These are phyloP conservation scores for Bruguiera hainesii DNA, from an alignment of 441 rosid species.

Conservation along the genomic window DNA sequence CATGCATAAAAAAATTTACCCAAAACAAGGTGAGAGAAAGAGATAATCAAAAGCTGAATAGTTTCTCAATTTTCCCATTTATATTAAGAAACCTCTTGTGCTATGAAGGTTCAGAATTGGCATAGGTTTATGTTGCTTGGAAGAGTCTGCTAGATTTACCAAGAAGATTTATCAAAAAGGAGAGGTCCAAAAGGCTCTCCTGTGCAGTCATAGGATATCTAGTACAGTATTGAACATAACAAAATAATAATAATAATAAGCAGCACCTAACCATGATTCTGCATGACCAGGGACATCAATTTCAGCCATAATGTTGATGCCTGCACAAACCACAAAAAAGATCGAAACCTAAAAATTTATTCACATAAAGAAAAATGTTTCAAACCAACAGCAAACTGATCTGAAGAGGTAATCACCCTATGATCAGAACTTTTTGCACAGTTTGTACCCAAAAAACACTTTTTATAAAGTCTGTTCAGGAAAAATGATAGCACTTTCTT, in stretches of 20 bases:
- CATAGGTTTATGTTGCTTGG: no score
- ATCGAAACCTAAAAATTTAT: neutral
- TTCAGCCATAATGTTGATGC: slow-evolving; percentile 93
- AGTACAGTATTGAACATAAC: neutral
- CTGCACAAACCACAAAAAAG: slow-evolving; percentile 39
- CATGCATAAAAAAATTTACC: no score
- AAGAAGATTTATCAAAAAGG: neutral
- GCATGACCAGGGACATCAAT: slow-evolving; percentile 98
- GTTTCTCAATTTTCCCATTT: no score
- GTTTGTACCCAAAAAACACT: no score
- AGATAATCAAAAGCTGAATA: no score
- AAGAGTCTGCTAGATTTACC: neutral
- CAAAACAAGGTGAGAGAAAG: no score
- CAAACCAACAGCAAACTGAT: neutral
- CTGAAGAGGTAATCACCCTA: neutral
- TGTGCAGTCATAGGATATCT: neutral
- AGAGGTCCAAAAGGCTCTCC: neutral
- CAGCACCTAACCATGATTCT: slow-evolving; percentile 73
- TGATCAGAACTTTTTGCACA: no score
- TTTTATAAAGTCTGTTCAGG: neutral
- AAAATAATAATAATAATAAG: slow-evolving; percentile 1
- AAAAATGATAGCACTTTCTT: neutral
- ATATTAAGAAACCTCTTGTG: no score
- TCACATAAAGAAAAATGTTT: neutral
- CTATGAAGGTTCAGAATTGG: no score